Evolutionary conservation across 345 rosid genomes (phyloP), one percentile per base, ranked within the genome.

Genomic region (Crucihimalaya himalaica): DNA sequence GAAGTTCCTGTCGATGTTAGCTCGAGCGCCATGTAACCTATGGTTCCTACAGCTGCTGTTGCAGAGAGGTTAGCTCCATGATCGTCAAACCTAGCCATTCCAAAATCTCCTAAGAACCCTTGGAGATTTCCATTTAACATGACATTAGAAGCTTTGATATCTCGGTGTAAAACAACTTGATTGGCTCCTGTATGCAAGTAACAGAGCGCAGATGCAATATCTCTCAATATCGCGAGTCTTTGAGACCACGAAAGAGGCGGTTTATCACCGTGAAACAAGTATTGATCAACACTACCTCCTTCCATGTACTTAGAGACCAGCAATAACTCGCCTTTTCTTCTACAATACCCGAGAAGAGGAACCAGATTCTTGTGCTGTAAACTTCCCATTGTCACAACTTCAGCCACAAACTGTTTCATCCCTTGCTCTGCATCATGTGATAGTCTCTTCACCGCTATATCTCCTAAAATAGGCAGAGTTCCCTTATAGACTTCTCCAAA

Each of bases 401-500:
- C 84, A 2, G 82, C 67, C 5, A 83, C 78, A 59, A 83, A 82
- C 47, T 84, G 86, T 45, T 82, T 80, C 76, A 88, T 81, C 12
- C 86, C 89, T 48, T 82, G 82, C 29, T 76, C 69, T 5, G 87
- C 81, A 29, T 81, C 59, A 15, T 84, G 90, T 1, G 79, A 75
- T 18, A 90, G 50, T 32, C 76, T 85, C 68, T 90, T 88, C 19
- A 87, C 87, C 0, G 87, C 92, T 40, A 91, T 66, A 27, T 86
- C 63, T 8, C 69, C 67, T 4, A 73, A 27, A 0, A 74, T 21
- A 9, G 83, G 87, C 14, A 85, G 18, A 2, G 35, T 71, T 1
- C 92, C 94, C 69, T 46, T 79, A 18, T 81, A 88, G 0, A 90
- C 88, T 64, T 65, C 67, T 4, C 97, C 90, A 14, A 75, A 86